Conservation (phyloP, 257 asterid genomes). For the Linderniella brevidens region DNA sequence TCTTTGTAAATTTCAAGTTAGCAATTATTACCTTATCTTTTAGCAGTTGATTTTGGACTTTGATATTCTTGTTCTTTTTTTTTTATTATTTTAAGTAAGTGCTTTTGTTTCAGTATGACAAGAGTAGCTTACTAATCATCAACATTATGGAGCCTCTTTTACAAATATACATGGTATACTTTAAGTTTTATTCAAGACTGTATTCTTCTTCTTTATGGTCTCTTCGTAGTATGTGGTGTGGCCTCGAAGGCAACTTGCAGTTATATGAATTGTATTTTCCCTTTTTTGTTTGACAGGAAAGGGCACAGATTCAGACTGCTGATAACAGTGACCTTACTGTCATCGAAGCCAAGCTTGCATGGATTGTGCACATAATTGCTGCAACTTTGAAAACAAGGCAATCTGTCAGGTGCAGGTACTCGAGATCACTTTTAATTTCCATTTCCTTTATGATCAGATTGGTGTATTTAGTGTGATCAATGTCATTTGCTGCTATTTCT, state of each 20-base stretch:
- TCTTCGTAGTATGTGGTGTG: too few species aligned
- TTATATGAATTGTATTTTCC: background rate
- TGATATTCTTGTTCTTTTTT: conserved; percentile 3
- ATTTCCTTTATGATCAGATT: conserved; percentile 7
- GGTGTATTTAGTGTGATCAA: conserved; percentile 4
- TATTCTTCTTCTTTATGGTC: background rate
- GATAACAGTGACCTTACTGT: conserved; percentile 55
- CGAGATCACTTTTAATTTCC: conserved; percentile 3
- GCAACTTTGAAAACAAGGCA: conserved; percentile 67
- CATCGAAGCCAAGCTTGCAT: conserved; percentile 83
- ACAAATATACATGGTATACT: conserved; percentile 69
- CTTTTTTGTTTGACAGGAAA: conserved; percentile 31
- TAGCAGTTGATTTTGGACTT: conserved; percentile 4
- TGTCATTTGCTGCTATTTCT: conserved; percentile 11
- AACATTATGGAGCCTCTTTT: conserved; percentile 76
- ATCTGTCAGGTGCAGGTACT: conserved; percentile 68
- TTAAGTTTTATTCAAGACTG: conserved; percentile 6
- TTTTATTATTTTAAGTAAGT: conserved; percentile 4
- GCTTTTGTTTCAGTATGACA: conserved; percentile 61
- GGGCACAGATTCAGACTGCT: conserved; percentile 56
- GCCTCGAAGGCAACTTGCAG: too few species aligned
- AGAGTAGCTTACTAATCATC: conserved; percentile 80
- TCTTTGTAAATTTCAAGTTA: conserved; percentile 92
- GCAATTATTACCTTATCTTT: background rate
- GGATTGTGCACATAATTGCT: conserved; percentile 93